These are phyloP conservation scores for Cornus florida DNA, from an alignment of 148 eudicot genomes.

Conservation along the genomic window DNA sequence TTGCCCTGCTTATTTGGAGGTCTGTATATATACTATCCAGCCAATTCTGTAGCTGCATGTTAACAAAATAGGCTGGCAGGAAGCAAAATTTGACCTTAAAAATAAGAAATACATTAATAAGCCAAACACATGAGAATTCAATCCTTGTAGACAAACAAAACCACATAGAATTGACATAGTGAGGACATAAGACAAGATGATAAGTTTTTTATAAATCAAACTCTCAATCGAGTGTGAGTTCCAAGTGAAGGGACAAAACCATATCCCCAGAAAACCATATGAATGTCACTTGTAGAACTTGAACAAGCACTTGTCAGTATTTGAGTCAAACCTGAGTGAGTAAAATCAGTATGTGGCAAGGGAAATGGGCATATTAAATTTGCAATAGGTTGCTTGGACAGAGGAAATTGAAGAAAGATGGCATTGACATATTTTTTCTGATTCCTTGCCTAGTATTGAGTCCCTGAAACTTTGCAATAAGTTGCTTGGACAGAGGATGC, in stretches of 20 bases:
- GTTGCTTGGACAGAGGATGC: conserved; percentile 19
- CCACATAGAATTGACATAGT: not conserved
- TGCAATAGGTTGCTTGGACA: conserved; percentile 27
- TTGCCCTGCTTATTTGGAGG: too few relatives aligned
- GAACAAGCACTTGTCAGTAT: not conserved
- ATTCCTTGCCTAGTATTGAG: conserved; percentile 29
- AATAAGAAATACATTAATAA: not conserved
- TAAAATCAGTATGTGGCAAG: not conserved
- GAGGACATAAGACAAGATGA: not conserved
- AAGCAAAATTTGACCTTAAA: not conserved
- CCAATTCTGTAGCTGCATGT: conserved; percentile 56
- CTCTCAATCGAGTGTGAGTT: not conserved
- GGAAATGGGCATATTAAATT: not conserved
- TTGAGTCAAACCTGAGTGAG: conserved; percentile 84
- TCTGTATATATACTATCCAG: conserved; percentile 53
- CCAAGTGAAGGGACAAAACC: not conserved
- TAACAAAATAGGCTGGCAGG: conserved; percentile 1
- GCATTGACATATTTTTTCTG: conserved; percentile 37
- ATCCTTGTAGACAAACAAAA: not conserved
- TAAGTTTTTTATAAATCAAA: not conserved
- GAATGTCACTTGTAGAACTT: not conserved
- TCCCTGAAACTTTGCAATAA: conserved; percentile 24
- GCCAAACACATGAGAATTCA: not conserved
- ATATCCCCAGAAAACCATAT: not conserved
- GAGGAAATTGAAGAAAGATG: conserved; percentile 34